Evolutionary conservation across 176 grass and related monocot species (phyloP).

Genomic region (Oryza meyeriana): DNA sequence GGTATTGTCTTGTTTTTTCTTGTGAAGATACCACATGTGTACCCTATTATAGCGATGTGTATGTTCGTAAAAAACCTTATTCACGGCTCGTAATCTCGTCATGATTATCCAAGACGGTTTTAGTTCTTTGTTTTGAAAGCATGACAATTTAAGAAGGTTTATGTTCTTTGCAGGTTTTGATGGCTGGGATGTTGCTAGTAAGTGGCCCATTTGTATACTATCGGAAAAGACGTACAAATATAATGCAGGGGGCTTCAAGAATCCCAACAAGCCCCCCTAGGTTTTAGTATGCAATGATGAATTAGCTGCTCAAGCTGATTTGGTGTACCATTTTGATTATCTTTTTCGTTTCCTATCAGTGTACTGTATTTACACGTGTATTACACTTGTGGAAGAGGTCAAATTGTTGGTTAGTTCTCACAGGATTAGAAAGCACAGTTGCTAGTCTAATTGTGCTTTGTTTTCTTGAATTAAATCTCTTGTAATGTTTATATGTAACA

Average conservation of each 20-base stretch:
- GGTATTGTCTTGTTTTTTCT: neutral
- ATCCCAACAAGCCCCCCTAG: constrained; percentile 68
- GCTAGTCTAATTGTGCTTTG: neutral
- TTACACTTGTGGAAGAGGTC: constrained; percentile 7
- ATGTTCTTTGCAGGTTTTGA: constrained; percentile 59
- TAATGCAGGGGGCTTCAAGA: constrained; percentile 66
- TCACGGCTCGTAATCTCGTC: neutral
- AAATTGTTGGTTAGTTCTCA: constrained; percentile 16
- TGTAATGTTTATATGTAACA: constrained; percentile 30
- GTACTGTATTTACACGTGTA: constrained; percentile 38
- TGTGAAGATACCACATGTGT: neutral
- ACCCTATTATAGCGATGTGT: neutral
- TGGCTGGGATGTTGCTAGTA: constrained; percentile 71
- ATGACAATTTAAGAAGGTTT: neutral
- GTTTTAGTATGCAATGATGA: constrained; percentile 49
- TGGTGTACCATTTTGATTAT: constrained; percentile 19
- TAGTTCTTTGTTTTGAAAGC: neutral
- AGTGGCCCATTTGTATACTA: constrained; percentile 79
- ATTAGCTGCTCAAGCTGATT: neutral
- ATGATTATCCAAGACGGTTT: neutral
- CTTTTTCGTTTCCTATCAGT: neutral
- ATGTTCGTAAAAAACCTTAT: neutral
- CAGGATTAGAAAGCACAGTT: constrained; percentile 36
- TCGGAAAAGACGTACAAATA: constrained; percentile 38
- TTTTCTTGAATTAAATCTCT: neutral